Conservation (phyloP, 495 filamentous ascomycete species). For the Cudoniella acicularis region DNA sequence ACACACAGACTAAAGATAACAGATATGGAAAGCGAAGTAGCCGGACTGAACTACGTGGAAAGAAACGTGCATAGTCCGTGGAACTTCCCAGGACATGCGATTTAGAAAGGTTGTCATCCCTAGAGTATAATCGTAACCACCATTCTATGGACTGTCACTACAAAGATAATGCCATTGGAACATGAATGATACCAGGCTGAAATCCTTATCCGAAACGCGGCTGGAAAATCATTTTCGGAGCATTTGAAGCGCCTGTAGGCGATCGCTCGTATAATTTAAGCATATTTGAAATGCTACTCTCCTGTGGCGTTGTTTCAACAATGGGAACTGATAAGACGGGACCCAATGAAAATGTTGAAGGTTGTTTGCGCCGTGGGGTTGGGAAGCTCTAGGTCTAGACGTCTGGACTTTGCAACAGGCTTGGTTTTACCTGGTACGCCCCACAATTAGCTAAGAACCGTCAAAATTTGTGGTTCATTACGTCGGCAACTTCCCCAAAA, state of each 20-base stretch:
- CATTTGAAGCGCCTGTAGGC: neutral
- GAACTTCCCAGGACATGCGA: neutral
- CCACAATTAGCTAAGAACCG: too few species aligned
- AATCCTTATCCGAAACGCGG: neutral
- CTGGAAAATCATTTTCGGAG: neutral
- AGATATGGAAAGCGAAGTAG: neutral
- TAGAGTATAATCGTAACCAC: neutral
- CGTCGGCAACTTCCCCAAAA: too few species aligned
- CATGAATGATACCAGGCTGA: neutral
- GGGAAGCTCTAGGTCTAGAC: too few species aligned
- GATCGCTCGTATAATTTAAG: neutral
- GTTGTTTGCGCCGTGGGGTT: too few species aligned
- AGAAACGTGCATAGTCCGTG: neutral
- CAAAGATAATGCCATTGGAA: slow-evolving; percentile 1
- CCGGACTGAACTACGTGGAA: neutral
- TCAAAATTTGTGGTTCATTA: too few species aligned
- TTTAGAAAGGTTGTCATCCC: neutral
- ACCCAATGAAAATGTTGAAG: too few species aligned
- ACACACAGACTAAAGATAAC: neutral
- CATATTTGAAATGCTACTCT: neutral
- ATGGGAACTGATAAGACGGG: neutral
- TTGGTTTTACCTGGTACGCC: too few species aligned
- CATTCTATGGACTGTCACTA: neutral
- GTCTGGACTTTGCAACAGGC: too few species aligned
- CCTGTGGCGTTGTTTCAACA: neutral